phyloP scores from a whole-genome alignment of 2,329 filamentous ascomycete species.

The Fusarium pilosicola region DNA sequence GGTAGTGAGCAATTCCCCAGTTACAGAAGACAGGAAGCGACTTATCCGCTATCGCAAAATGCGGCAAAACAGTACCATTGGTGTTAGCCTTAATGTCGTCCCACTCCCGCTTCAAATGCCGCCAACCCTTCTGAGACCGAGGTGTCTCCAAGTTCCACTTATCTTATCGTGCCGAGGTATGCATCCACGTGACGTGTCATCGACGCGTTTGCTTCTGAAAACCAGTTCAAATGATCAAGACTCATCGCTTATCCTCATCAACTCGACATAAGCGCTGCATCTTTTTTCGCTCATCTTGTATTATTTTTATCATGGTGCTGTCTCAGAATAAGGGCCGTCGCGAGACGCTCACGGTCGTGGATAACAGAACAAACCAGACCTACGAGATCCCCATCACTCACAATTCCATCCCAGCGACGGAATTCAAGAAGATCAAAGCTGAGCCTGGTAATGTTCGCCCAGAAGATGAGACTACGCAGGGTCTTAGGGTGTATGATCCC shows the following conservation, averaged over 20 bases:
- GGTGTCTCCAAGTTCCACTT: not conserved
- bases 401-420: constrained; percentile 61
- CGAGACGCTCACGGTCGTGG: constrained; percentile 55
- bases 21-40: not conserved
- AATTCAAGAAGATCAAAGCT: constrained; percentile 62
- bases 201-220: constrained; percentile 8
- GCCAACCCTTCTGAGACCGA: not conserved
- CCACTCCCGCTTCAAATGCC: not conserved
- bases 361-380: constrained; percentile 60
- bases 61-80: rapidly evolving
- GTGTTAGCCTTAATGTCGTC: not conserved
- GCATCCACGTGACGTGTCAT: not conserved
- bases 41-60: rapidly evolving
- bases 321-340: constrained; percentile 16
- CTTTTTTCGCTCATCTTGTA: not conserved
- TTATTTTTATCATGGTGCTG: not conserved
- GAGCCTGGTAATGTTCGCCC: constrained; percentile 48
- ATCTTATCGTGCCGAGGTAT: constrained; percentile 7
- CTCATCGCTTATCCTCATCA: not conserved
- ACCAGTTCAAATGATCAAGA: not conserved
- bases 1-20: not conserved
- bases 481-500: constrained; percentile 61
- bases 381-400: constrained; percentile 61
- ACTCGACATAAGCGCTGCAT: not conserved
- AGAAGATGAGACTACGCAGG: constrained; percentile 59